Conservation (phyloP, 768 basidiomycete species). For the Tulasnella sp. region DNA sequence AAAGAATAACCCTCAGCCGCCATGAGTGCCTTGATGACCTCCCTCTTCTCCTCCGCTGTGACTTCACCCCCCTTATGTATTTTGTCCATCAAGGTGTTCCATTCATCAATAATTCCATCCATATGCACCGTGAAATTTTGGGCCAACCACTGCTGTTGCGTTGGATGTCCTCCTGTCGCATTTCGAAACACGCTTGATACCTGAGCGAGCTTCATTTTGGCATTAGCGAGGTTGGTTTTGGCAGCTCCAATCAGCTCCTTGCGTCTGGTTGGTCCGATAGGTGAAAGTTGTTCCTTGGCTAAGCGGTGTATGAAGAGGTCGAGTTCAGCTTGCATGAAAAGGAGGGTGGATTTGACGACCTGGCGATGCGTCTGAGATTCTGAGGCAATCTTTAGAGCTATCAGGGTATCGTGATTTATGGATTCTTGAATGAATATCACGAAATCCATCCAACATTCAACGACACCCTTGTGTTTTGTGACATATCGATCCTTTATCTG, state of each 20-base stretch:
- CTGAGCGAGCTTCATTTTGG: conserved; percentile 1
- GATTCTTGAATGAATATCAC: conserved; percentile 34
- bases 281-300: conserved; percentile 20
- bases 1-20: neutral
- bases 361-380: conserved; percentile 43
- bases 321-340: conserved; percentile 34
- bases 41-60: conserved; percentile 37
- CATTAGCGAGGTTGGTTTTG: neutral
- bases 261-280: neutral
- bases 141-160: conserved; percentile 31
- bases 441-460: conserved; percentile 39
- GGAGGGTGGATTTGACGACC: conserved; percentile 33
- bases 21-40: conserved; percentile 36
- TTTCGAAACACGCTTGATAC: conserved; percentile 17
- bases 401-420: conserved; percentile 35
- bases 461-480: conserved; percentile 19
- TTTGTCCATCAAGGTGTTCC: conserved; percentile 31
- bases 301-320: conserved; percentile 32
- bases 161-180: conserved; percentile 17
- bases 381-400: conserved; percentile 36
- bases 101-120: conserved; percentile 33
- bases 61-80: conserved; percentile 38
- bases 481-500: conserved; percentile 23
- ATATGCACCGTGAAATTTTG: conserved; percentile 32
- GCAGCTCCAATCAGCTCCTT: neutral